A percentile compares a stretch with the other conserved stretches of the same genome.
Evolutionary conservation across 2,329 filamentous ascomycete genomes (phyloP).

Genomic region (Colletotrichum cuscutae): DNA sequence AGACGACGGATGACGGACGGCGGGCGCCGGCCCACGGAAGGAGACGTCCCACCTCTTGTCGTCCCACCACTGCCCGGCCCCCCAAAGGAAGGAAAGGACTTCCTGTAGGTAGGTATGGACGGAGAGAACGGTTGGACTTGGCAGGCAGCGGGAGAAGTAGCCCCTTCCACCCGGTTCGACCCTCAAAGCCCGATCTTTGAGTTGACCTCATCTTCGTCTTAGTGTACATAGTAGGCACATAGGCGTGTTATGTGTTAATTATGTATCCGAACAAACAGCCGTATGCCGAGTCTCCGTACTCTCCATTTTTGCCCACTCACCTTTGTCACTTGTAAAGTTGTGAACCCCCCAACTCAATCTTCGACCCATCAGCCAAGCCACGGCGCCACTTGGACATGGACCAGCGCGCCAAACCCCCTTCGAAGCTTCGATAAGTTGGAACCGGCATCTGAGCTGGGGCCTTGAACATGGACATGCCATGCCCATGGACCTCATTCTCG

Average conservation of each 20-base stretch:
- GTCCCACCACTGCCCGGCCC: conserved; percentile 21
- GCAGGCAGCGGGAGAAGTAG: conserved; percentile 13
- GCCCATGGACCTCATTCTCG: not conserved
- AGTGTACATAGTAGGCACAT: too few relatives aligned
- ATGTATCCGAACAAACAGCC: too few relatives aligned
- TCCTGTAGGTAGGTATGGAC: too few relatives aligned
- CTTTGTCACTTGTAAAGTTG: not conserved
- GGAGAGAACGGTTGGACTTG: not conserved
- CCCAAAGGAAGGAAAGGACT: not conserved
- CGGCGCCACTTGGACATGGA: not conserved
- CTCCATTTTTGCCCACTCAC: not conserved
- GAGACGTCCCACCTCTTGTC: conserved; percentile 17
- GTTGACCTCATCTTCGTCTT: not conserved
- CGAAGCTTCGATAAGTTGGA: not conserved
- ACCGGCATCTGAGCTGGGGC: not conserved
- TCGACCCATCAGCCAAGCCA: not conserved
- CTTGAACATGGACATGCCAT: not conserved
- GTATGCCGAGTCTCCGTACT: not conserved
- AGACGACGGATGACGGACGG: conserved; percentile 13
- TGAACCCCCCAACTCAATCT: not conserved
- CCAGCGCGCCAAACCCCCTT: not conserved
- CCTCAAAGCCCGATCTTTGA: not conserved
- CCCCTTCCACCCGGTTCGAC: not conserved
- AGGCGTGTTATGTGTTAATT: too few relatives aligned
- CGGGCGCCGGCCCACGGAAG: conserved; percentile 13